phyloP scores from a whole-genome alignment of 805 yeast species.

The Middelhovenomyces tepae region DNA sequence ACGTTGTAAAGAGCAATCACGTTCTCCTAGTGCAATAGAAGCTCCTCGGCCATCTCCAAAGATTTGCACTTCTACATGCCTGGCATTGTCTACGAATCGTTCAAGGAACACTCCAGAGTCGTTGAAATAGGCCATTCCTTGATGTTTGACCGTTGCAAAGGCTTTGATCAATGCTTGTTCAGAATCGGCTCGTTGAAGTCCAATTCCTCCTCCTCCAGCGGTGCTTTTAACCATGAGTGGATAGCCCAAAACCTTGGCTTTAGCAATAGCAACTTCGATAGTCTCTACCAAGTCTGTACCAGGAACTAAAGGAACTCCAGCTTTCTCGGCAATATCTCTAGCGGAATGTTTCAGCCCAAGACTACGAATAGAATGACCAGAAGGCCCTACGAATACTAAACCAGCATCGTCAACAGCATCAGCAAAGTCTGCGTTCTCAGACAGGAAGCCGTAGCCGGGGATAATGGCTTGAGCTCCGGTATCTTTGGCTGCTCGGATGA shows the following conservation, averaged over 20 bases:
- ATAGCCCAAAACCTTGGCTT: conserved; percentile 65
- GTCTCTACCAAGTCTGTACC: conserved; percentile 78
- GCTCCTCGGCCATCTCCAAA: conserved; percentile 92
- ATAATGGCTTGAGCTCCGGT: conserved; percentile 90
- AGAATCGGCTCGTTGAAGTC: conserved; percentile 84
- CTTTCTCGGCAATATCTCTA: conserved; percentile 80
- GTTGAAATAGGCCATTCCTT: conserved; percentile 87
- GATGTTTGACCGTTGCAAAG: conserved; percentile 86
- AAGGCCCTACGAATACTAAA: conserved; percentile 91
- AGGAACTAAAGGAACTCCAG: conserved; percentile 96
- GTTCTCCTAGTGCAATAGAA: conserved; percentile 91
- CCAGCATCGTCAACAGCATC: conserved; percentile 79
- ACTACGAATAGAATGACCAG: conserved; percentile 85
- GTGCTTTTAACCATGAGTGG: conserved; percentile 97
- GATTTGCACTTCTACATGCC: conserved; percentile 95
- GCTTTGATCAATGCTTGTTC: conserved; percentile 74
- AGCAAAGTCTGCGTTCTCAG: conserved; percentile 94
- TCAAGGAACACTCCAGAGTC: conserved; percentile 94
- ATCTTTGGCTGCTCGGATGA: conserved; percentile 73
- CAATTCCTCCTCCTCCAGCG: conserved; percentile 99
- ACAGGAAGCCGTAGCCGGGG: conserved; percentile 95
- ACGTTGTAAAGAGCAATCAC: conserved; percentile 96
- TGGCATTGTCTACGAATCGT: conserved; percentile 86
- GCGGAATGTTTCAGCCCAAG: conserved; percentile 96
- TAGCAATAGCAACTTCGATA: conserved; percentile 63